These are phyloP conservation scores for Fagopyrum homotropicum DNA, from an alignment of 148 eudicot genomes.

Conservation along the genomic window DNA sequence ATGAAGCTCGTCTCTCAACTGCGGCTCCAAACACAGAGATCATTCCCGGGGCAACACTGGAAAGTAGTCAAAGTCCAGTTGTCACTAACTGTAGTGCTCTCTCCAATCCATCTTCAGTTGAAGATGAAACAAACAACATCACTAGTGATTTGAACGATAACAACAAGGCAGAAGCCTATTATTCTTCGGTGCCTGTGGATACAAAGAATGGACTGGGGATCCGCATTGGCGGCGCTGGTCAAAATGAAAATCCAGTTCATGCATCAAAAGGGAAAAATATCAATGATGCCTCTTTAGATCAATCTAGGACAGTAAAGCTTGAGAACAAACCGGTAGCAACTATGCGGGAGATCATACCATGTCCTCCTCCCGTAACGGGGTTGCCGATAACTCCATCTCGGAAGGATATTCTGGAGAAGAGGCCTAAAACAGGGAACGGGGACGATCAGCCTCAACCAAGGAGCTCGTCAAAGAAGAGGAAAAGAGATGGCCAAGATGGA, in stretches of 20 bases:
- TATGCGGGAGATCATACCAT: conserved; percentile 26
- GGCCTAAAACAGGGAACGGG: conserved; percentile 28
- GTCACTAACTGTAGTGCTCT: conserved; percentile 72
- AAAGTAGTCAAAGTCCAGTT: conserved; percentile 58
- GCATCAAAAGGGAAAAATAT: conserved; percentile 34
- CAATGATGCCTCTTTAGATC: conserved; percentile 16
- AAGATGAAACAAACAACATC: conserved; percentile 67
- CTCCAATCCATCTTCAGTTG: conserved; percentile 83
- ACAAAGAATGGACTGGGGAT: not conserved
- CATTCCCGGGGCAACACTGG: conserved; percentile 14
- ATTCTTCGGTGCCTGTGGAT: not conserved
- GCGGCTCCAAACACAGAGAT: conserved; percentile 6
- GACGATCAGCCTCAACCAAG: conserved; percentile 35
- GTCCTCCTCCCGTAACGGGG: conserved; percentile 30
- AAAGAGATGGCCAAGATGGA: conserved; percentile 27
- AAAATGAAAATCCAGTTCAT: conserved; percentile 18
- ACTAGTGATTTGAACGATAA: conserved; percentile 25
- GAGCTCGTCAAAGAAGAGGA: conserved; percentile 45
- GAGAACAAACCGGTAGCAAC: conserved; percentile 21
- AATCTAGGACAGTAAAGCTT: conserved; percentile 21
- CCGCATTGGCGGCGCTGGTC: conserved; percentile 4
- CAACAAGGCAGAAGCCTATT: not conserved
- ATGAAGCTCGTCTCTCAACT: conserved; percentile 41
- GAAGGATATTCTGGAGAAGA: conserved; percentile 38
- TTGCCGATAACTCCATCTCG: conserved; percentile 64